phyloP scores from a whole-genome alignment of 1,284 basidiomycete species.

The Cryptococcus neoformans region DNA sequence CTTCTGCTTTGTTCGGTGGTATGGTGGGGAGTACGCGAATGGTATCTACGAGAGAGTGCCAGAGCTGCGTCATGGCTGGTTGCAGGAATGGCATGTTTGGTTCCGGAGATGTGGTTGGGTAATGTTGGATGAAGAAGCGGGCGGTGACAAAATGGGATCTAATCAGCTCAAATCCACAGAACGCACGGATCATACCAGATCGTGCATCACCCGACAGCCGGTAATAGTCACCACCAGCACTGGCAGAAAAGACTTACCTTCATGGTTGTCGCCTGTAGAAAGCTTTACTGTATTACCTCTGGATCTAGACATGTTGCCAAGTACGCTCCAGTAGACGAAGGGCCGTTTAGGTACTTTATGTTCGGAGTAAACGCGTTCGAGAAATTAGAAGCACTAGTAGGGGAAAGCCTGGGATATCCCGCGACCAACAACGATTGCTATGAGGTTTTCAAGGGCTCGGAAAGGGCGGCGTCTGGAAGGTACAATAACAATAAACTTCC shows the following conservation, averaged over 20 bases:
- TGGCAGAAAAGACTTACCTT: background rate
- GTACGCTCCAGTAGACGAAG: too few relatives aligned
- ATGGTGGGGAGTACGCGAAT: slow-evolving; percentile 32
- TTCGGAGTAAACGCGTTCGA: too few relatives aligned
- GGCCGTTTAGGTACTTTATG: too few relatives aligned
- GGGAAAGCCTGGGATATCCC: too few relatives aligned
- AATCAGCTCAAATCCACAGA: background rate
- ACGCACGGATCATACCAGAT: background rate
- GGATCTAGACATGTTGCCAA: background rate
- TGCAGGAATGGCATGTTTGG: too few relatives aligned
- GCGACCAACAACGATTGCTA: too few relatives aligned
- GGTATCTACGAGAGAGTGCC: slow-evolving; percentile 42
- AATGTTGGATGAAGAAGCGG: background rate
- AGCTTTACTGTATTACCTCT: background rate
- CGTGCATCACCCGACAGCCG: background rate
- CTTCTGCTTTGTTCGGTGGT: slow-evolving; percentile 10
- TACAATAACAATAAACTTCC: too few relatives aligned
- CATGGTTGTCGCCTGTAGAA: background rate
- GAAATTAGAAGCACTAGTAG: too few relatives aligned
- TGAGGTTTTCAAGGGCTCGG: too few relatives aligned
- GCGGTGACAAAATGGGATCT: background rate
- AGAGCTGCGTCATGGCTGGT: slow-evolving; percentile 34
- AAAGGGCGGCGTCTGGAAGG: too few relatives aligned
- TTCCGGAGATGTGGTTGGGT: too few relatives aligned
- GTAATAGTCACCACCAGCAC: background rate